phyloP scores from a whole-genome alignment of 2,329 filamentous ascomycete species.

The Fusarium nisikadoi region DNA sequence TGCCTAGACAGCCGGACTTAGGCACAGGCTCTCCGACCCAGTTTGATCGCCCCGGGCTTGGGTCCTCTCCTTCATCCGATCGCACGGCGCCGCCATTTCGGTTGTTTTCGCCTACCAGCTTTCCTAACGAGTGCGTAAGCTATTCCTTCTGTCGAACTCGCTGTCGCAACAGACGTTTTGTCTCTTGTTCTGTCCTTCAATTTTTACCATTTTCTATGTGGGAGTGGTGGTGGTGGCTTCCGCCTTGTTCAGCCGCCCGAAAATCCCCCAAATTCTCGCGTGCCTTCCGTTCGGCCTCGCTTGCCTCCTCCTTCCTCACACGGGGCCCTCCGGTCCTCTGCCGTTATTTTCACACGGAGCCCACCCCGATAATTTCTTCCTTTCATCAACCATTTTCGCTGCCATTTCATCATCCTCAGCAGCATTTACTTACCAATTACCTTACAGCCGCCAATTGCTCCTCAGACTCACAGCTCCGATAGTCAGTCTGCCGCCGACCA shows the following conservation, averaged over 20 bases:
- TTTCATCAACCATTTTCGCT: slow-evolving; percentile 23
- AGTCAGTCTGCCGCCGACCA: slow-evolving; percentile 34
- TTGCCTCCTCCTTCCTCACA: slow-evolving; percentile 26
- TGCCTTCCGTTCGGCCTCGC: slow-evolving; percentile 38
- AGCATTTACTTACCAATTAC: slow-evolving; percentile 9
- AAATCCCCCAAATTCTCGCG: slow-evolving; percentile 31
- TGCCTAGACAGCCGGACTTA: slow-evolving; percentile 22
- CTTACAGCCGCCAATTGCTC: not conserved
- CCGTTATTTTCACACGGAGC: slow-evolving; percentile 35
- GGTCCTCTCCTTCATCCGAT: slow-evolving; percentile 27
- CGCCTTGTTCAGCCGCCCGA: slow-evolving; percentile 28
- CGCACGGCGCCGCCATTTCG: slow-evolving; percentile 31
- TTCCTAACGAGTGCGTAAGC: slow-evolving; percentile 17
- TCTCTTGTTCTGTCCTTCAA: not conserved
- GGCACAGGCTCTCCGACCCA: slow-evolving; percentile 18
- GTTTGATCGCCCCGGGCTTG: slow-evolving; percentile 23
- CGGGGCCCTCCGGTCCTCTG: slow-evolving; percentile 38
- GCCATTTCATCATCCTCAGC: slow-evolving; percentile 2
- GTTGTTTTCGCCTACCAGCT: slow-evolving; percentile 26
- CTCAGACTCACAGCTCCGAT: not conserved
- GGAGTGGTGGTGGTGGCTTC: slow-evolving; percentile 11
- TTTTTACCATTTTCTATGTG: not conserved
- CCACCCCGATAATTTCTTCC: slow-evolving; percentile 33
- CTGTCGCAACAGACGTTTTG: not conserved
- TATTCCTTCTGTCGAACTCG: not conserved